Evolutionary conservation across 129 eudicot species (phyloP).

Genomic region (Apium graveolens): DNA sequence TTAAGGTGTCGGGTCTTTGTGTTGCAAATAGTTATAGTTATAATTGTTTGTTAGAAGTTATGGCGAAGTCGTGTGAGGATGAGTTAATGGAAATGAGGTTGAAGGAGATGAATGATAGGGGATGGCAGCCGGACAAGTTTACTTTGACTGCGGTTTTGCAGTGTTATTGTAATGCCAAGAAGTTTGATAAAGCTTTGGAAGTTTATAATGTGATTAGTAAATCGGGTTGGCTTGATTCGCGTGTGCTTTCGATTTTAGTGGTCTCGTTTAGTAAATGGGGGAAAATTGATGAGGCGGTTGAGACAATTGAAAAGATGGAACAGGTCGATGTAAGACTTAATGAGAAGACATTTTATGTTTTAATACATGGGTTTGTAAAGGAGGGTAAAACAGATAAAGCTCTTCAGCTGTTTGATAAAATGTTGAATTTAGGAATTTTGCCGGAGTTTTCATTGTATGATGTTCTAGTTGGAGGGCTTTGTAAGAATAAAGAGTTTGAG

Average conservation of each 20-base stretch:
- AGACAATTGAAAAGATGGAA: slow-evolving; percentile 48
- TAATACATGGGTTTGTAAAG: slow-evolving; percentile 76
- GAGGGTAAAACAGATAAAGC: slow-evolving; percentile 46
- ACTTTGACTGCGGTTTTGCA: slow-evolving; percentile 59
- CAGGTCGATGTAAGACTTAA: slow-evolving; percentile 37
- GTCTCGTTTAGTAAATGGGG: slow-evolving; percentile 37
- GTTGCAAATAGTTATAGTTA: slow-evolving; percentile 48
- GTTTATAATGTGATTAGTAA: slow-evolving; percentile 39
- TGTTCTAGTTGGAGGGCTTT: slow-evolving; percentile 57
- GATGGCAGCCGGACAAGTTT: slow-evolving; percentile 60
- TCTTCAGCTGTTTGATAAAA: slow-evolving; percentile 47
- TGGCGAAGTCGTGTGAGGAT: slow-evolving; percentile 37
- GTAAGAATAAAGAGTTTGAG: slow-evolving; percentile 37
- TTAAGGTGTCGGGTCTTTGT: slow-evolving; percentile 47
- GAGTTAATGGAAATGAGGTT: slow-evolving; percentile 50
- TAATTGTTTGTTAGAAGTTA: slow-evolving; percentile 52
- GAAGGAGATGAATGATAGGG: slow-evolving; percentile 51
- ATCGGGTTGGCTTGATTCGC: slow-evolving; percentile 56
- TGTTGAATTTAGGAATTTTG: slow-evolving; percentile 41
- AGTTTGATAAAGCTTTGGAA: slow-evolving; percentile 50
- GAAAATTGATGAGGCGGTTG: slow-evolving; percentile 48
- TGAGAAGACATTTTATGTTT: slow-evolving; percentile 59
- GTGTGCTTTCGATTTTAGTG: slow-evolving; percentile 38
- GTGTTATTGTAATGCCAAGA: slow-evolving; percentile 59
- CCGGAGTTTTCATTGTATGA: slow-evolving; percentile 57